Conservation (phyloP, 2,329 filamentous ascomycete genomes). For the Elsinoe batatas region DNA sequence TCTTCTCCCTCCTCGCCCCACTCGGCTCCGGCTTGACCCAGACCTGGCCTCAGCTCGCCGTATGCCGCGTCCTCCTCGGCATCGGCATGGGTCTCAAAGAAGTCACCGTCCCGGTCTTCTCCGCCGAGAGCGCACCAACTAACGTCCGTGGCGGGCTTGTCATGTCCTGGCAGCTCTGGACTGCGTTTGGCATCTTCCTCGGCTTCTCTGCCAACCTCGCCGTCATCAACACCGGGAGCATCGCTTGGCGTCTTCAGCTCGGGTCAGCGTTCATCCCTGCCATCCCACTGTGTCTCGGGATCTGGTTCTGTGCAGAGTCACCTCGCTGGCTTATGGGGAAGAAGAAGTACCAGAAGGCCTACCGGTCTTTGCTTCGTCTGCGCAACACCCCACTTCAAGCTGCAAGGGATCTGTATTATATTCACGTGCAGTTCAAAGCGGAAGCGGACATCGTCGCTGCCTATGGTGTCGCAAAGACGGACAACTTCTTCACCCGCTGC, state of each 20-base stretch:
- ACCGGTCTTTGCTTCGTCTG: conserved; percentile 30
- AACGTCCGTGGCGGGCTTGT: conserved; percentile 22
- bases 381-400: conserved; percentile 33
- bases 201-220: conserved; percentile 35
- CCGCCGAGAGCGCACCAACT: conserved; percentile 13
- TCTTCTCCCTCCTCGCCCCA: conserved; percentile 13
- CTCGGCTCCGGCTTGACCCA: conserved; percentile 12
- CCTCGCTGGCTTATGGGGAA: conserved; percentile 35
- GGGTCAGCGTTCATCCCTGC: conserved; percentile 41
- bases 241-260: conserved; percentile 38
- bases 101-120: conserved; percentile 15
- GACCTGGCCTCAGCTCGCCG: conserved; percentile 14
- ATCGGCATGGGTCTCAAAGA: conserved; percentile 17
- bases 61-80: conserved; percentile 15
- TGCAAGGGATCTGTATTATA: conserved; percentile 35
- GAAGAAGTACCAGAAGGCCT: conserved; percentile 29
- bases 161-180: conserved; percentile 27
- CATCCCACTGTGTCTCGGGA: conserved; percentile 35
- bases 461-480: conserved; percentile 27
- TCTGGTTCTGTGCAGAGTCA: conserved; percentile 24
- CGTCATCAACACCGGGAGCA: conserved; percentile 30
- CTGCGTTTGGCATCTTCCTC: conserved; percentile 32
- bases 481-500: conserved; percentile 36
- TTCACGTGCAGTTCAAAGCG: conserved; percentile 30
- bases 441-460: conserved; percentile 25